Base-by-base conservation (phyloP, 2,329 filamentous ascomycete genomes). In the Calonectria hongkongensis region DNA sequence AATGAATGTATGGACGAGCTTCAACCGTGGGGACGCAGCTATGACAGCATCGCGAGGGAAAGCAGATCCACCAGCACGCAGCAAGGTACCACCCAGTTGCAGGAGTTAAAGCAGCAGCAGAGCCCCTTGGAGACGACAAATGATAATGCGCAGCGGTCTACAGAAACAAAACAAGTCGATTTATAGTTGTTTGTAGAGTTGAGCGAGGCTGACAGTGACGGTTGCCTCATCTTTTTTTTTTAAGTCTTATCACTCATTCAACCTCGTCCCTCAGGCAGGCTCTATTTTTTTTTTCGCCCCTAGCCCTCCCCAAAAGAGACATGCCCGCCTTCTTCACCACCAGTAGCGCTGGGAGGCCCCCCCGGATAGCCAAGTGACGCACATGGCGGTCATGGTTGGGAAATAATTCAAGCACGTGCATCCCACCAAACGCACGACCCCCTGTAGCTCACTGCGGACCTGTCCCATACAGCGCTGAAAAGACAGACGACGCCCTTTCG, bases 301-400 rank as follows among this genome's bases (percentile, higher is more conserved):
- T 67, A 68, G 76, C 75, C 72, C 68, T 73, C 76, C 69, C 73
- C 58, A 45, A 60, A 60, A 60, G 33, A 60, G 54, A 60, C 13
- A 27, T 63, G 21, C 28, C 39, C 25, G 58, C 58, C 58, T 13
- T 30, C 10, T 36, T 56, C 45, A 33, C 47, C 30, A 13, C 41
- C 28, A 25, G 41, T 27, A 47, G 47, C 39, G 21, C 50, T 27
- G 27, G 39, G 25, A 41, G 33, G 33, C 36, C 36, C 33, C 41
- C 27, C 30, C 10, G 7, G 12, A n/a, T 15, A n/a, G 12, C 25
- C 47, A 56, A 75, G 77, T 82, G 81, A 81, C 80, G 80, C 79
- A 82, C 80, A 82, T 82, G 80, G 75, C 72, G 76, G 78, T 80
- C 80, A 81, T 81, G 75, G 77, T 79, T 76, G 75, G 76, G 74